Conservation (phyloP, 139 green algal species). For the Gonium pectorale region DNA sequence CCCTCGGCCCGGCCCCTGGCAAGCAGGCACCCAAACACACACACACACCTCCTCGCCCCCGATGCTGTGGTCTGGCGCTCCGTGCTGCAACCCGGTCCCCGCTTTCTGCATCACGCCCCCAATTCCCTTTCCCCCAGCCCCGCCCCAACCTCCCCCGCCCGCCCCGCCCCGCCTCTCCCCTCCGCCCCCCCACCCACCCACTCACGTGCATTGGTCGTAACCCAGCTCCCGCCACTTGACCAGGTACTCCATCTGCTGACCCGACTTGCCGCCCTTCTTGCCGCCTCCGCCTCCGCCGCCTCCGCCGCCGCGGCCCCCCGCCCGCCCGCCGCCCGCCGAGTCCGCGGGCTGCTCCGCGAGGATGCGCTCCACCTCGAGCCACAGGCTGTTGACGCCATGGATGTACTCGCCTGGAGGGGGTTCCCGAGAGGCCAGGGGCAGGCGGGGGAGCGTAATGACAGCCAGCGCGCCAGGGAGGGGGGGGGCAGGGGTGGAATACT, state of each 20-base stretch:
- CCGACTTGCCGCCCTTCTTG: not conserved
- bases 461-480: too few relatives aligned
- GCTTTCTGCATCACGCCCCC: not conserved
- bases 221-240: slow-evolving; percentile 73
- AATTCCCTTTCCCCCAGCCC: not conserved
- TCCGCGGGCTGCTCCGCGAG: slow-evolving; percentile 49
- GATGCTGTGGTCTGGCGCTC: too few relatives aligned
- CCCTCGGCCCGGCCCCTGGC: too few relatives aligned
- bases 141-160: not conserved
- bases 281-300: not conserved
- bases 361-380: slow-evolving; percentile 64
- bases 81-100: too few relatives aligned
- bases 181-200: not conserved
- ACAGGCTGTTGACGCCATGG: slow-evolving; percentile 51
- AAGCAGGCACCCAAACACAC: too few relatives aligned
- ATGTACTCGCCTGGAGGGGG: slow-evolving; percentile 38
- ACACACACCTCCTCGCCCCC: too few relatives aligned
- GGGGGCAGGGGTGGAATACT: too few relatives aligned
- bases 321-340: not conserved
- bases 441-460: too few relatives aligned
- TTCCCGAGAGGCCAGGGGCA: too few relatives aligned
- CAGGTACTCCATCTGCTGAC: slow-evolving; percentile 59
- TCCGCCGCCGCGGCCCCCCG: not conserved
- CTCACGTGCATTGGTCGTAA: slow-evolving; percentile 65
- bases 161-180: not conserved